Conservation (phyloP, 805 yeast genomes). For the Saturnispora kantuleensis region DNA sequence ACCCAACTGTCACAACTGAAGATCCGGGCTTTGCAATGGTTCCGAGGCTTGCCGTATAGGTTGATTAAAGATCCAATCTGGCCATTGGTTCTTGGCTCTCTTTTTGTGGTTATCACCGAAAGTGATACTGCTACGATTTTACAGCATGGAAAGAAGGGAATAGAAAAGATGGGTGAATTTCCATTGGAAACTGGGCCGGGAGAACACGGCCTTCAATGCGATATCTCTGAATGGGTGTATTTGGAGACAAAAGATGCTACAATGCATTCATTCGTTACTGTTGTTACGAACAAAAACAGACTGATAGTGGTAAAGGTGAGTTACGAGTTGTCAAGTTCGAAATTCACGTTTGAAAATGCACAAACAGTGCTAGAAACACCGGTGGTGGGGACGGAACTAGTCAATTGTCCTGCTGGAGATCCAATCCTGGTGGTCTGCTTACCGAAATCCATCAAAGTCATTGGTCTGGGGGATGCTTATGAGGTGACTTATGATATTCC, state of each 20-base stretch:
- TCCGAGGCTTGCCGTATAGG: conserved; percentile 7
- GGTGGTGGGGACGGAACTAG: not conserved
- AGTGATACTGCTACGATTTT: conserved; percentile 9
- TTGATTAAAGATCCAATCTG: conserved; percentile 7
- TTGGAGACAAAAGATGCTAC: not conserved
- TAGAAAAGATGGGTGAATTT: conserved; percentile 5
- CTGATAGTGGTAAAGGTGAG: conserved; percentile 3
- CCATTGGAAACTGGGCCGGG: conserved; percentile 4
- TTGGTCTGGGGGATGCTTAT: not conserved
- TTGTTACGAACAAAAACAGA: conserved; percentile 11
- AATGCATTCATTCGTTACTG: conserved; percentile 4
- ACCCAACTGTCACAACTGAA: conserved; percentile 8
- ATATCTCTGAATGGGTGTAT: conserved; percentile 12
- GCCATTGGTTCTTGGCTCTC: conserved; percentile 10
- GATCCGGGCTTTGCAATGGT: conserved; percentile 13
- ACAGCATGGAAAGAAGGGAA: not conserved
- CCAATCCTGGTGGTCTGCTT: not conserved
- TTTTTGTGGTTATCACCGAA: conserved; percentile 12
- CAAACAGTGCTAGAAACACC: not conserved
- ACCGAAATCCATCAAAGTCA: not conserved
- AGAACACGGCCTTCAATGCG: conserved; percentile 10
- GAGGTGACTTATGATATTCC: not conserved
- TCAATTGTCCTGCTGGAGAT: not conserved
- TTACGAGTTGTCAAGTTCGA: not conserved
- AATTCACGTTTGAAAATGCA: not conserved